Evolutionary conservation across 148 eudicot genomes (phyloP).

Genomic region (Silene conica): DNA sequence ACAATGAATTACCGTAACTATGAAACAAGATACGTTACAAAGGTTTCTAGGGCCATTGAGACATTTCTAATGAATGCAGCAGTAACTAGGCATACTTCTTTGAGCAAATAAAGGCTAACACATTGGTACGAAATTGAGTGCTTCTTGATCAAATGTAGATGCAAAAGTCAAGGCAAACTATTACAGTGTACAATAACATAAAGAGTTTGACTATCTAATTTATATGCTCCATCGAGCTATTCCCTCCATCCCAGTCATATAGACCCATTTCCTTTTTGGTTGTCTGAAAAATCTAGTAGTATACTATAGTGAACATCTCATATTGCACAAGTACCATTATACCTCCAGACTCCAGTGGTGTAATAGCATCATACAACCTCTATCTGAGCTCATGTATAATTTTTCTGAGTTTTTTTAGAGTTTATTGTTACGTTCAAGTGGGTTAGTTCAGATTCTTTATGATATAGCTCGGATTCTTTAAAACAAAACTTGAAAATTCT

Average conservation of each 20-base stretch:
- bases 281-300: background rate
- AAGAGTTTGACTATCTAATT: background rate
- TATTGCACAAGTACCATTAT: too few species aligned
- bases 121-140: background rate
- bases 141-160: background rate
- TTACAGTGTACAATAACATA: background rate
- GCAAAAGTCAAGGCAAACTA: background rate
- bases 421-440: too few species aligned
- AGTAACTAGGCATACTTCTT: slow-evolving; percentile 1
- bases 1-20: slow-evolving; percentile 11
- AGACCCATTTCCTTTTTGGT: background rate
- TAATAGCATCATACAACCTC: too few species aligned
- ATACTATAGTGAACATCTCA: background rate
- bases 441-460: too few species aligned
- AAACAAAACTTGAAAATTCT: too few species aligned
- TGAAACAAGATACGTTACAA: background rate
- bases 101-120: background rate
- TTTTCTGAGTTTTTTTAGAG: too few species aligned
- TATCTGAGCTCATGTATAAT: too few species aligned
- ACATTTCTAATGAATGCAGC: background rate
- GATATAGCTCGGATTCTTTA: too few species aligned
- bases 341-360: too few species aligned
- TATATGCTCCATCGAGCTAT: background rate
- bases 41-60: background rate
- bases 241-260: background rate